A percentile compares a stretch with the other conserved stretches of the same genome.
phyloP scores from a whole-genome alignment of 2,329 filamentous ascomycete species.

The Epichloe coenophiala region DNA sequence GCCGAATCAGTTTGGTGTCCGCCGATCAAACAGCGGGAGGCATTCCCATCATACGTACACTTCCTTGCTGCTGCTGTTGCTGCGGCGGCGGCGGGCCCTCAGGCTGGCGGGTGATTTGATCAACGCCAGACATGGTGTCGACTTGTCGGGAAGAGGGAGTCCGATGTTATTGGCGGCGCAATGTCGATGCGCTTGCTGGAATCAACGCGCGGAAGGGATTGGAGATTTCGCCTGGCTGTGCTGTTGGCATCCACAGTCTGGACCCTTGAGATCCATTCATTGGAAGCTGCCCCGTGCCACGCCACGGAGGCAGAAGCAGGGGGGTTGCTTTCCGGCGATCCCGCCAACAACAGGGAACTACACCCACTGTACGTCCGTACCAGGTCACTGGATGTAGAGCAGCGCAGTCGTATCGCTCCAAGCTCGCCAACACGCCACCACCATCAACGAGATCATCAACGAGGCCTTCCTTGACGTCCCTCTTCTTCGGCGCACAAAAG shows the following conservation, averaged over 20 bases:
- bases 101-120: conserved; percentile 6
- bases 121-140: conserved; percentile 1
- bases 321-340: not conserved
- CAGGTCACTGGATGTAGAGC: no score
- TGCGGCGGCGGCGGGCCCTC: conserved; percentile 10
- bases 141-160: not conserved
- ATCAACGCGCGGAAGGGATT: not conserved
- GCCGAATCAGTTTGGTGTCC: not conserved
- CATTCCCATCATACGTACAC: conserved; percentile 7
- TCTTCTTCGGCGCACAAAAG: no score
- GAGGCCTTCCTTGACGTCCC: no score
- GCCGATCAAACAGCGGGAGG: not conserved
- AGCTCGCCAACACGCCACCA: no score
- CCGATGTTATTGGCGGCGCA: not conserved
- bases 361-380: no score
- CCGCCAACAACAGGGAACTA: not conserved
- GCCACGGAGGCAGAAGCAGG: no score
- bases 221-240: not conserved
- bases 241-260: not conserved
- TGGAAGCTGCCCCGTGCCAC: no score
- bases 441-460: no score
- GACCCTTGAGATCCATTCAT: no score
- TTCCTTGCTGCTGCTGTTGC: conserved; percentile 10
- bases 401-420: no score
- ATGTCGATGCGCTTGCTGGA: not conserved